Evolutionary conservation across 768 basidiomycete species (phyloP).

Genomic region (Suillus subalutaceus): DNA sequence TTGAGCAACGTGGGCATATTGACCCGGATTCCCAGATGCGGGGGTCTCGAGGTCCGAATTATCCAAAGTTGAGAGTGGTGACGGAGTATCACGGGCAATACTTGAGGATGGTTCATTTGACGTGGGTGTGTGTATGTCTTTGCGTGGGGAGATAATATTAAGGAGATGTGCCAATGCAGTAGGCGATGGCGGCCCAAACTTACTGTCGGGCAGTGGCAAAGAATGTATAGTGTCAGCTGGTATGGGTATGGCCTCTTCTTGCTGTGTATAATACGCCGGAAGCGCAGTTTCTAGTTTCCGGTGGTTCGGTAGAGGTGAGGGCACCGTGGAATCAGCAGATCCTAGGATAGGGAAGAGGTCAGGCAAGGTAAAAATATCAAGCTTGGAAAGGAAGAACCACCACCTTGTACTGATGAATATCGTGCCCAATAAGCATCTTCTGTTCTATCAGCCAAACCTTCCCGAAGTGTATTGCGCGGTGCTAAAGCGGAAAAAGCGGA

Average conservation of each 20-base stretch:
- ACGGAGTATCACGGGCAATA: slow-evolving; percentile 15
- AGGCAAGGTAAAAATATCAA: slow-evolving; percentile 11
- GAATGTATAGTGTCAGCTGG: slow-evolving; percentile 23
- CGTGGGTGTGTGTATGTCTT: slow-evolving; percentile 18
- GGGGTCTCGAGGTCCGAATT: slow-evolving; percentile 32
- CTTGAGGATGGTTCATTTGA: slow-evolving; percentile 15
- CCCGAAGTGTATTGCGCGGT: slow-evolving; percentile 20
- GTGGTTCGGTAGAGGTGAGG: slow-evolving; percentile 45
- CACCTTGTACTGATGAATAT: slow-evolving; percentile 72
- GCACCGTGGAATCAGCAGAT: slow-evolving; percentile 71
- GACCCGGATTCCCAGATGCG: slow-evolving; percentile 14
- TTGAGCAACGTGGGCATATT: slow-evolving; percentile 19
- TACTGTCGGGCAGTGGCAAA: slow-evolving; percentile 12
- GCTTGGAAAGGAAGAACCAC: slow-evolving; percentile 16
- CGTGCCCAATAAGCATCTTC: slow-evolving; percentile 80
- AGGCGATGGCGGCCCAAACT: slow-evolving; percentile 30
- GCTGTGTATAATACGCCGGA: slow-evolving; percentile 14
- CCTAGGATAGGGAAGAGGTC: slow-evolving; percentile 41
- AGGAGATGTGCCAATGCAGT: slow-evolving; percentile 29
- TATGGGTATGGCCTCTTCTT: slow-evolving; percentile 15
- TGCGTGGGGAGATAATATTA: slow-evolving; percentile 26
- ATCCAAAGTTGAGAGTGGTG: slow-evolving; percentile 18
- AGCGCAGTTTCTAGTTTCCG: slow-evolving; percentile 28
- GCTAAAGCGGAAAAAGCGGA: slow-evolving; percentile 19
- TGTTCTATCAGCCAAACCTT: slow-evolving; percentile 16